Evolutionary conservation across 345 rosid genomes (phyloP).

Genomic region (Eucalyptus virginea): DNA sequence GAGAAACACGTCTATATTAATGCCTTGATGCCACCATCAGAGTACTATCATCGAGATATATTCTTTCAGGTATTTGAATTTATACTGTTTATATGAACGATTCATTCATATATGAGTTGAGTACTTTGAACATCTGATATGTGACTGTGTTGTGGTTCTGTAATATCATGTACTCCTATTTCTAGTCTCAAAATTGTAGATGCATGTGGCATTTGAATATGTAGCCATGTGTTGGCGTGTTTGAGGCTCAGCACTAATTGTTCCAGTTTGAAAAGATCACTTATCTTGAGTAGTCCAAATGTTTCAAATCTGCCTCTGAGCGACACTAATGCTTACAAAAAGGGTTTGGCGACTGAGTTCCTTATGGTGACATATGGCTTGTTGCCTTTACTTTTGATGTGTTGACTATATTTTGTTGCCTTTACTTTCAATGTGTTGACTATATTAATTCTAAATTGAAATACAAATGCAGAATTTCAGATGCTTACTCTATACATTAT

Average conservation of each 20-base stretch:
- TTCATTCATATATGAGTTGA: not conserved
- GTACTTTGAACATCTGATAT: not conserved
- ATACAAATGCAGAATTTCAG: not conserved
- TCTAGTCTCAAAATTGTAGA: not conserved
- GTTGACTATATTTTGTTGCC: not conserved
- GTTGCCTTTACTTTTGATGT: not conserved
- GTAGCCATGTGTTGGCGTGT: not conserved
- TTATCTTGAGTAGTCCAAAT: not conserved
- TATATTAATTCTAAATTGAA: not conserved
- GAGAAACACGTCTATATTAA: slow-evolving; percentile 65
- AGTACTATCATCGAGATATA: slow-evolving; percentile 68
- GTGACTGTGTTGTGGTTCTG: not conserved
- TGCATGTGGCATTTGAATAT: not conserved
- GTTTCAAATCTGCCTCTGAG: not conserved
- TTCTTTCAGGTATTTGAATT: slow-evolving; percentile 63
- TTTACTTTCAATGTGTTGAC: no score
- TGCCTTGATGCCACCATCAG: slow-evolving; percentile 87
- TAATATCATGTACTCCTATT: not conserved
- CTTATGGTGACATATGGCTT: not conserved
- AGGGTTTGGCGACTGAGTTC: not conserved
- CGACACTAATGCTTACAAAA: not conserved
- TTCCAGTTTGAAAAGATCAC: not conserved
- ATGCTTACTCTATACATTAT: not conserved
- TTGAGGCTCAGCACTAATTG: not conserved
- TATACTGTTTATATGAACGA: not conserved